A percentile compares a stretch with the other conserved stretches of the same genome.
These are phyloP conservation scores for Areca catechu DNA, from an alignment of 176 grass and related monocot species.

Conservation along the genomic window DNA sequence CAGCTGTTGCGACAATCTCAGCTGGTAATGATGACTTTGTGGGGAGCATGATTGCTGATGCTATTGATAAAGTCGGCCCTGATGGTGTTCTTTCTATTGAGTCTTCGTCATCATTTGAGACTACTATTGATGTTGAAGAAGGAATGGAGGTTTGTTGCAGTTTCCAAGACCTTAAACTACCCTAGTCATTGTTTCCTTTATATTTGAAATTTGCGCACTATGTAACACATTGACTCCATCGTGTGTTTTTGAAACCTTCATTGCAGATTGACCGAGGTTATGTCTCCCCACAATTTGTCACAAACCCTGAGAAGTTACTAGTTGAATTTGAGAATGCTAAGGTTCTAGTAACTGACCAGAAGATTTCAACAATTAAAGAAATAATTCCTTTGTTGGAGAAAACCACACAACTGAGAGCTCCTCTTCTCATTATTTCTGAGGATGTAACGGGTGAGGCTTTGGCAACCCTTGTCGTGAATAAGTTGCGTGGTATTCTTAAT, in stretches of 20 bases:
- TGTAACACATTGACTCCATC: too few species aligned
- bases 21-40: constrained; percentile 85
- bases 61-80: constrained; percentile 85
- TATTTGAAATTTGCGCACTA: too few species aligned
- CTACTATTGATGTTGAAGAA: constrained; percentile 90
- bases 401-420: constrained; percentile 71
- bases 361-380: constrained; percentile 87
- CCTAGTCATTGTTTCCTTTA: too few species aligned
- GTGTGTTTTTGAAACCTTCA: not conserved
- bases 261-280: constrained; percentile 82
- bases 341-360: constrained; percentile 90
- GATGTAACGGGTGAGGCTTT: constrained; percentile 82
- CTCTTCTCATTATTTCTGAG: constrained; percentile 85
- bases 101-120: constrained; percentile 88
- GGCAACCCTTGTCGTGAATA: constrained; percentile 87
- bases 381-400: constrained; percentile 84
- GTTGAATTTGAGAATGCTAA: constrained; percentile 89
- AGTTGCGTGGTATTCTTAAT: constrained; percentile 83
- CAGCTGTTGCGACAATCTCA: constrained; percentile 75
- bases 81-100: constrained; percentile 90
- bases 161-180: not conserved
- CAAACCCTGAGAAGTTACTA: constrained; percentile 76
- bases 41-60: constrained; percentile 80
- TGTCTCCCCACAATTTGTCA: constrained; percentile 88
- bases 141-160: constrained; percentile 67